A percentile compares a stretch with the other conserved stretches of the same genome.
These are phyloP conservation scores for Colletotrichum graminicola DNA, from an alignment of 2,329 filamentous ascomycete genomes.

Conservation along the genomic window DNA sequence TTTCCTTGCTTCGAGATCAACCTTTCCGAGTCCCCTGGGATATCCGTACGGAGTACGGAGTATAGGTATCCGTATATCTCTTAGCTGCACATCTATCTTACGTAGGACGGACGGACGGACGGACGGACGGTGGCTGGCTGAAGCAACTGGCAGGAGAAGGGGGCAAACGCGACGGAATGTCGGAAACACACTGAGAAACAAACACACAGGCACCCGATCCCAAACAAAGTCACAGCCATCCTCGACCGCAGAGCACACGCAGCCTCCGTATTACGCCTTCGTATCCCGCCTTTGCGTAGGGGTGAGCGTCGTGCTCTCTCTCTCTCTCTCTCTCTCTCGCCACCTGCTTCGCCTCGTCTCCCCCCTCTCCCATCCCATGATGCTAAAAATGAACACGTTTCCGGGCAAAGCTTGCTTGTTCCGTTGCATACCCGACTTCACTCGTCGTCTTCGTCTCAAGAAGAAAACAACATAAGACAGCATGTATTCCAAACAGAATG, in stretches of 20 bases:
- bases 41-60: no score
- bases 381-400: conserved; percentile 1
- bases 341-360: background rate
- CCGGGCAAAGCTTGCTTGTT: background rate
- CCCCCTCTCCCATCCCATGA: no score
- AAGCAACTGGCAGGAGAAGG: background rate
- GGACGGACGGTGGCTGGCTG: no score
- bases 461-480: no score
- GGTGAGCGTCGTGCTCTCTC: background rate
- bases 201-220: background rate
- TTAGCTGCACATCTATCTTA: no score
- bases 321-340: background rate
- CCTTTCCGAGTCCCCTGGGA: no score
- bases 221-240: background rate
- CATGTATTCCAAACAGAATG: no score
- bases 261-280: no score
- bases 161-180: background rate
- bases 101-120: background rate
- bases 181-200: background rate
- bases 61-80: no score
- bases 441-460: background rate
- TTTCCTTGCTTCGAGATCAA: background rate
- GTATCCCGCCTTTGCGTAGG: conserved; percentile 24
- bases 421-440: background rate
- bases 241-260: background rate